Percentiles rank a stretch among this genome's conserved stretches.
Evolutionary conservation across 345 rosid species (phyloP).

Genomic region (Citrus medica): DNA sequence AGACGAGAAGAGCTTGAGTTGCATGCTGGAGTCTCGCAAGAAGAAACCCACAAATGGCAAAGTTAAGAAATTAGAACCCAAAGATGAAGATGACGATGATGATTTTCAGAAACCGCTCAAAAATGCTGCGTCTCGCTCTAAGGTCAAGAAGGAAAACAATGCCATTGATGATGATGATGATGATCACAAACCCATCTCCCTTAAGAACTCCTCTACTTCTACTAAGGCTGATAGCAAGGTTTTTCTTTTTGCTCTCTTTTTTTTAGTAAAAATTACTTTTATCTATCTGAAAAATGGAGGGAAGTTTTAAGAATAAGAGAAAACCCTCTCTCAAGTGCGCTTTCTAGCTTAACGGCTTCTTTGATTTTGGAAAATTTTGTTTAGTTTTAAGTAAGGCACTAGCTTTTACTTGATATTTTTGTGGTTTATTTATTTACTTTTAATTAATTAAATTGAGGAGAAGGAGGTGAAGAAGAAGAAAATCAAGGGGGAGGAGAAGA

Average conservation of each 20-base stretch:
- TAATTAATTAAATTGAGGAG: slow-evolving; percentile 15
- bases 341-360: background rate
- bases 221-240: slow-evolving; percentile 46
- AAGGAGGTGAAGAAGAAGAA: slow-evolving; percentile 44
- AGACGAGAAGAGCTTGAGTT: slow-evolving; percentile 49
- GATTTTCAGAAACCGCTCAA: slow-evolving; percentile 31
- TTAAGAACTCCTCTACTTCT: slow-evolving; percentile 32
- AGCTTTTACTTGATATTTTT: background rate
- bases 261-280: background rate
- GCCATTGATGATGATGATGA: slow-evolving; percentile 29
- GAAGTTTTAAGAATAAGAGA: background rate
- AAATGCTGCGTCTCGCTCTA: slow-evolving; percentile 26
- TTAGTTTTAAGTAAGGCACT: background rate
- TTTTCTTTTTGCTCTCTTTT: background rate
- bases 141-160: slow-evolving; percentile 38
- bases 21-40: slow-evolving; percentile 40
- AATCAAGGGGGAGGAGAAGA: slow-evolving; percentile 38
- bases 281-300: background rate
- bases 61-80: slow-evolving; percentile 48
- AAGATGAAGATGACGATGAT: slow-evolving; percentile 23
- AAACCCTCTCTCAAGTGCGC: background rate
- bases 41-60: slow-evolving; percentile 41
- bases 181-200: slow-evolving; percentile 40
- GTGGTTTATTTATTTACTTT: background rate
- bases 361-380: background rate